phyloP scores from a whole-genome alignment of 495 filamentous ascomycete species.

The Hyaloscypha bicolor region DNA sequence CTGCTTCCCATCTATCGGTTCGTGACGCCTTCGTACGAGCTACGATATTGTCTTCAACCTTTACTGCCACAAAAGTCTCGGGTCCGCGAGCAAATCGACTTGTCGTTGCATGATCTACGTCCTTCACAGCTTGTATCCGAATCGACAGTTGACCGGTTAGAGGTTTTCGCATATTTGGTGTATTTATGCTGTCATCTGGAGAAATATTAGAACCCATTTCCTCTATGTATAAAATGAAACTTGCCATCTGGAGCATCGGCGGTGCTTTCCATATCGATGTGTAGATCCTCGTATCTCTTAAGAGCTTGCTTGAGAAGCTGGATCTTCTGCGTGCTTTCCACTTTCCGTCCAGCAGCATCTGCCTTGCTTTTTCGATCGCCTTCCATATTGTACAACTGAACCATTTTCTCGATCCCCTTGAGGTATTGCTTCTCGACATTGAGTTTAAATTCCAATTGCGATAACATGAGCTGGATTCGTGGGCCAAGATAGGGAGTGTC shows the following conservation, averaged over 20 bases:
- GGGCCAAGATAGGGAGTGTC: conserved; percentile 95
- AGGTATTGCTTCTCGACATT: conserved; percentile 99
- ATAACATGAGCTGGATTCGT: conserved; percentile 98
- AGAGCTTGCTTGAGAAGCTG: conserved; percentile 92
- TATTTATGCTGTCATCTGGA: conserved; percentile 95
- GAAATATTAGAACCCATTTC: conserved; percentile 3
- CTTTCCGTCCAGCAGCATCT: conserved; percentile 84
- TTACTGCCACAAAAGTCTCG: conserved; percentile 92
- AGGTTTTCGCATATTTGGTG: conserved; percentile 91
- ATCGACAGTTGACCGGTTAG: conserved; percentile 87
- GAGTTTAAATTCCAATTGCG: conserved; percentile 97
- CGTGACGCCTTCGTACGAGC: conserved; percentile 86
- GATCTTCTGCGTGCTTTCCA: conserved; percentile 98
- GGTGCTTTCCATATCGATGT: conserved; percentile 84
- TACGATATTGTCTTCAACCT: conserved; percentile 91
- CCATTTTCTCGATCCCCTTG: conserved; percentile 99
- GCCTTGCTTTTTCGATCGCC: conserved; percentile 94
- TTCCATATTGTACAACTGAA: conserved; percentile 94
- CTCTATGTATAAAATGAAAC: conserved; percentile 22
- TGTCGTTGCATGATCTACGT: conserved; percentile 91
- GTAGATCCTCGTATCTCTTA: conserved; percentile 96
- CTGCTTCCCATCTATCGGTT: conserved; percentile 87
- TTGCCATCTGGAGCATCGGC: conserved; percentile 83
- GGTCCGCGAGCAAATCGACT: conserved; percentile 86
- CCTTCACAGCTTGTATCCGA: conserved; percentile 82